Percentiles rank a stretch among this genome's conserved stretches.
These are phyloP conservation scores for Hypoxylon sp. DNA, from an alignment of 2,329 filamentous ascomycete species.

Conservation along the genomic window DNA sequence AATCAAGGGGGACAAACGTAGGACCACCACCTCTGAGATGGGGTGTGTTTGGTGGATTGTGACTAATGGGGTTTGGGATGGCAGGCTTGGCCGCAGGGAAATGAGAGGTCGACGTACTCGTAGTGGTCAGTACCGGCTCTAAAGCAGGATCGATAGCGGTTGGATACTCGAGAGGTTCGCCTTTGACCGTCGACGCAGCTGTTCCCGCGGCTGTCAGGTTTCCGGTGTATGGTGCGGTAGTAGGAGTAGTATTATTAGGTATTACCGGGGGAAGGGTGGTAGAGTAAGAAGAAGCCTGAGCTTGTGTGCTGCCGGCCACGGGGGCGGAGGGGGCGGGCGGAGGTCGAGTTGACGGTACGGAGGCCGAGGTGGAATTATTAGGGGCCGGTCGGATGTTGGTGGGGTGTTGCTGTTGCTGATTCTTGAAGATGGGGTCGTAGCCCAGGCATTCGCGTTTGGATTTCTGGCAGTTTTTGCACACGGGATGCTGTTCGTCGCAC, in stretches of 20 bases:
- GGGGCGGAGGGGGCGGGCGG: slow-evolving; percentile 45
- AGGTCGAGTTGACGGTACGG: slow-evolving; percentile 50
- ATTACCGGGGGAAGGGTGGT: slow-evolving; percentile 51
- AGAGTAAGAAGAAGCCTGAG: slow-evolving; percentile 50
- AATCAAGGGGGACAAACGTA: slow-evolving; percentile 57
- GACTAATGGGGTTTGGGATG: slow-evolving; percentile 48
- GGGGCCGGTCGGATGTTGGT: slow-evolving; percentile 80
- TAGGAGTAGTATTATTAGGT: slow-evolving; percentile 46
- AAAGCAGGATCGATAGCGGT: slow-evolving; percentile 77
- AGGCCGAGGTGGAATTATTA: slow-evolving; percentile 56
- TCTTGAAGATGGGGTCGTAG: slow-evolving; percentile 90
- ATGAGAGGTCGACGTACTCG: slow-evolving; percentile 57
- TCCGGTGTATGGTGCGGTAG: slow-evolving; percentile 50
- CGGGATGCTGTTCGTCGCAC: slow-evolving; percentile 97
- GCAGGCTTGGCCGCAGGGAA: slow-evolving; percentile 51
- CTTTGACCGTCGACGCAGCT: slow-evolving; percentile 56
- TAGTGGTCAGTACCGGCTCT: slow-evolving; percentile 60
- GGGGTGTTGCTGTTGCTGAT: slow-evolving; percentile 69
- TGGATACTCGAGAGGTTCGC: slow-evolving; percentile 68
- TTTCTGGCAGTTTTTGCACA: slow-evolving; percentile 91
- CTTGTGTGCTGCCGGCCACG: slow-evolving; percentile 39
- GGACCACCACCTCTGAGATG: slow-evolving; percentile 68
- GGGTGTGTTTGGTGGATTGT: slow-evolving; percentile 57
- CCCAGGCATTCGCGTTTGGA: slow-evolving; percentile 89
- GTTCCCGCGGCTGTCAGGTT: slow-evolving; percentile 55